phyloP scores from a whole-genome alignment of 139 green algal species.

The Tetraselmis striata region DNA sequence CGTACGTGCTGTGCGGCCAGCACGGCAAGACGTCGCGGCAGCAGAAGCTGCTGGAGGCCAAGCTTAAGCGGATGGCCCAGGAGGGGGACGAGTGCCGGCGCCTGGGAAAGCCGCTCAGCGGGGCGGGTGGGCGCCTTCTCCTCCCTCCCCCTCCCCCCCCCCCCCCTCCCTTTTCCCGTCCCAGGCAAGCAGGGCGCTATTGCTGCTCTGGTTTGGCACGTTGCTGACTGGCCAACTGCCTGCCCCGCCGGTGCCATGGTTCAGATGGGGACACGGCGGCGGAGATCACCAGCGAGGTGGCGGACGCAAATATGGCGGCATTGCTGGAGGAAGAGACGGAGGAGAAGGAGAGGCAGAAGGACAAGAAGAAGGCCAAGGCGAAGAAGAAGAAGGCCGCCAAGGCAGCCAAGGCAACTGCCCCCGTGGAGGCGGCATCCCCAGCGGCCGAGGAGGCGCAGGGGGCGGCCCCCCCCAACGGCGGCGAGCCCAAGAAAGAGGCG shows the following conservation, averaged over 20 bases:
- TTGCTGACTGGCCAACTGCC: too few species aligned
- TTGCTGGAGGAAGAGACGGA: conserved; percentile 42
- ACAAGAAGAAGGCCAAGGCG: conserved; percentile 7
- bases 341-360: conserved; percentile 31
- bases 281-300: conserved; percentile 20
- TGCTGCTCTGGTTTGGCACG: too few species aligned
- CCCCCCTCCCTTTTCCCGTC: too few species aligned
- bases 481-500: neutral
- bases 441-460: too few species aligned
- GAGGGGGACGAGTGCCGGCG: conserved; percentile 30
- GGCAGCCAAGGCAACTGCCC: neutral
- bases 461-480: too few species aligned
- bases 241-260: too few species aligned
- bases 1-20: conserved; percentile 55
- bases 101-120: conserved; percentile 1
- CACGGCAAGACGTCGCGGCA: conserved; percentile 52
- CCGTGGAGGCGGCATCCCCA: neutral
- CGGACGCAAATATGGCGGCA: conserved; percentile 49
- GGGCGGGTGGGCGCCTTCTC: neutral
- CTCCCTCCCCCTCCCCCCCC: too few species aligned
- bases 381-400: neutral
- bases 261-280: conserved; percentile 5
- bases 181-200: too few species aligned
- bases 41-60: conserved; percentile 50
- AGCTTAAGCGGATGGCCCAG: conserved; percentile 41